Evolutionary conservation across 805 yeast genomes (phyloP).

Genomic region (Suhomyces pyralidae): DNA sequence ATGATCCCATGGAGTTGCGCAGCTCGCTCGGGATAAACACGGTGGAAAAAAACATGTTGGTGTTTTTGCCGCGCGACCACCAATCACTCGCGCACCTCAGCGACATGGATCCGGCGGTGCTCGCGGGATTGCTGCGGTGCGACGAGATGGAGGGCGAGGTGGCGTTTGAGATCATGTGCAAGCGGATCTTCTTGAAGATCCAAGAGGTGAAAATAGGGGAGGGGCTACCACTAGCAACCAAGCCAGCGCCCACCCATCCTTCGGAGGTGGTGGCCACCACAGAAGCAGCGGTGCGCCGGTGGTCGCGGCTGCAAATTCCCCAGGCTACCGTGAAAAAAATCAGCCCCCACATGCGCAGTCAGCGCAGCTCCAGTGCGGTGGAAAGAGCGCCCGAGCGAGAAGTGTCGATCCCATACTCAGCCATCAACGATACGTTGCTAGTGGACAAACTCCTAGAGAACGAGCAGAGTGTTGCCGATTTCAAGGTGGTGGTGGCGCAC

Average conservation of each 20-base stretch:
- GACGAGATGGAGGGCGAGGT: constrained; percentile 13
- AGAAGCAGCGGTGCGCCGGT: neutral
- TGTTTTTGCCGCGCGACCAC: constrained; percentile 8
- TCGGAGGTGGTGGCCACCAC: neutral
- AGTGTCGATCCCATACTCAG: constrained; percentile 5
- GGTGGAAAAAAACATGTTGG: constrained; percentile 7
- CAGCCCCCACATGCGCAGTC: neutral
- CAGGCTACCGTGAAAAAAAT: neutral
- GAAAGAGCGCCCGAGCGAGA: constrained; percentile 4
- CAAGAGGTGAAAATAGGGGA: constrained; percentile 7
- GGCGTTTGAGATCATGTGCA: constrained; percentile 13
- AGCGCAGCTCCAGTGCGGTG: neutral
- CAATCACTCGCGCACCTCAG: constrained; percentile 3
- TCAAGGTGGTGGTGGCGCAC: constrained; percentile 12
- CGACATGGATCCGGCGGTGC: constrained; percentile 1
- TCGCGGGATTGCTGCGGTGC: constrained; percentile 9
- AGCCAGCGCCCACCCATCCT: neutral
- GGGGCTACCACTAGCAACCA: neutral
- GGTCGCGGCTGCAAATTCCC: neutral
- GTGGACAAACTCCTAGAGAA: constrained; percentile 9
- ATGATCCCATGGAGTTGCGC: constrained; percentile 11
- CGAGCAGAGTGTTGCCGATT: constrained; percentile 1
- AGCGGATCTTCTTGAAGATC: constrained; percentile 12
- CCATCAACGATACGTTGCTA: constrained; percentile 7
- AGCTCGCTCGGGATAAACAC: constrained; percentile 4